phyloP scores from a whole-genome alignment of 2,329 filamentous ascomycete species.

The Aspergillus sojae region DNA sequence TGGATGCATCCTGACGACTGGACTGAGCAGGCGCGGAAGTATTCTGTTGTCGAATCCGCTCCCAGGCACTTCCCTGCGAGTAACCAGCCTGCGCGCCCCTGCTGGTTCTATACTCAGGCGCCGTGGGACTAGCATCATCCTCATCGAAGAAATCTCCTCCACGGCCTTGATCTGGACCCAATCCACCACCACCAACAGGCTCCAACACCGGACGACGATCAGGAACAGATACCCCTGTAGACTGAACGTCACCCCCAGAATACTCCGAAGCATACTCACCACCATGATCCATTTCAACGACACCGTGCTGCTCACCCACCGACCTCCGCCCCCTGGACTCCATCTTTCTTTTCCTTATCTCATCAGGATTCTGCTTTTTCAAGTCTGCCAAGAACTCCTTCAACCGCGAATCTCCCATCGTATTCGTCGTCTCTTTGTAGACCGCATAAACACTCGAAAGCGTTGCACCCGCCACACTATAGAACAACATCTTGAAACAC shows the following conservation, averaged over 20 bases:
- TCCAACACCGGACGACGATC: neutral
- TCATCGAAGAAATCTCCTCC: conserved; percentile 36
- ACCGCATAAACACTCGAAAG: conserved; percentile 12
- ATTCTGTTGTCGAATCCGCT: conserved; percentile 39
- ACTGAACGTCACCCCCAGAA: neutral
- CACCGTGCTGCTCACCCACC: neutral
- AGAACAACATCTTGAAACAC: conserved; percentile 22
- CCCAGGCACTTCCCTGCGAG: conserved; percentile 39
- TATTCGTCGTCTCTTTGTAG: conserved; percentile 15
- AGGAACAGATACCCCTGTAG: neutral
- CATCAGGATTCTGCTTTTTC: conserved; percentile 22
- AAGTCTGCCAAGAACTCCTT: conserved; percentile 25
- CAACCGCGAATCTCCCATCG: conserved; percentile 28
- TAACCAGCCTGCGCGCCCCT: conserved; percentile 10
- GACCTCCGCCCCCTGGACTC: conserved; percentile 15
- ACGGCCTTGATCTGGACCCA: conserved; percentile 12
- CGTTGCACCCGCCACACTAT: conserved; percentile 10
- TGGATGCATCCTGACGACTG: neutral
- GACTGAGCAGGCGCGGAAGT: conserved; percentile 2
- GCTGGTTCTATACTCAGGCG: conserved; percentile 32
- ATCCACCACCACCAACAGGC: neutral
- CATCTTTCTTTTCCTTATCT: conserved; percentile 23
- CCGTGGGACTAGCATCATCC: conserved; percentile 42
- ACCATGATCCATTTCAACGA: conserved; percentile 8
- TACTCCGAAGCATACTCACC: neutral